Evolutionary conservation across 257 asterid species (phyloP).

Genomic region (Plectranthus barbatus): DNA sequence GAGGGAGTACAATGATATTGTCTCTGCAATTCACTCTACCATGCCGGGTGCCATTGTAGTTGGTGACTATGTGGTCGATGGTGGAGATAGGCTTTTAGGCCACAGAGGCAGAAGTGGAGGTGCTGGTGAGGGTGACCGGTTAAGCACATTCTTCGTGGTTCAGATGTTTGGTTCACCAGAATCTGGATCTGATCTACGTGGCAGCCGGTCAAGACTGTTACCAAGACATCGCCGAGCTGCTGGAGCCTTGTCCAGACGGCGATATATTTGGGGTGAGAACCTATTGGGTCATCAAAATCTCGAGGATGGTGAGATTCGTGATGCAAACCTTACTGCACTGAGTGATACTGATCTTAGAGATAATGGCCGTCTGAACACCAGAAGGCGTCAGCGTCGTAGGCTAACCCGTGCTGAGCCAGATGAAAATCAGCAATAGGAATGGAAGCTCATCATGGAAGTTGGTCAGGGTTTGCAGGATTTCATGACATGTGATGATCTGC

Average conservation of each 20-base stretch:
- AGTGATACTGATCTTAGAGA: conserved; percentile 42
- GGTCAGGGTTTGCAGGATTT: conserved; percentile 54
- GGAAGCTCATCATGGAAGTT: conserved; percentile 60
- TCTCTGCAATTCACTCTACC: conserved; percentile 68
- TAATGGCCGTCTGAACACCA: conserved; percentile 25
- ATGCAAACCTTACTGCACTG: conserved; percentile 18
- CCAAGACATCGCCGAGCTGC: conserved; percentile 54
- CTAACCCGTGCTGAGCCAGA: conserved; percentile 26
- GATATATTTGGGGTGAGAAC: conserved; percentile 73
- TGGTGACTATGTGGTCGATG: conserved; percentile 82
- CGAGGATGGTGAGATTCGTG: conserved; percentile 17
- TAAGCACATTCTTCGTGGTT: conserved; percentile 69
- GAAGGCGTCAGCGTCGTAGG: conserved; percentile 58
- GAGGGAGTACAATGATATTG: conserved; percentile 71
- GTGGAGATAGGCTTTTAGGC: conserved; percentile 40
- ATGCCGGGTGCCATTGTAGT: conserved; percentile 82
- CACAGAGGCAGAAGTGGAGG: conserved; percentile 25
- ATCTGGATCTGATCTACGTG: conserved; percentile 40
- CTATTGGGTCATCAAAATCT: conserved; percentile 51
- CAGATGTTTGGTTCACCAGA: conserved; percentile 77
- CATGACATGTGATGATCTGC: conserved; percentile 10
- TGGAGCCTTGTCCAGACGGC: conserved; percentile 51
- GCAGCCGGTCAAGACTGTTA: conserved; percentile 56
- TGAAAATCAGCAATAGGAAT: conserved; percentile 4
- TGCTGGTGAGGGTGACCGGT: conserved; percentile 42